Conservation (phyloP, 805 yeast genomes). For the Monosporozyma servazzii region DNA sequence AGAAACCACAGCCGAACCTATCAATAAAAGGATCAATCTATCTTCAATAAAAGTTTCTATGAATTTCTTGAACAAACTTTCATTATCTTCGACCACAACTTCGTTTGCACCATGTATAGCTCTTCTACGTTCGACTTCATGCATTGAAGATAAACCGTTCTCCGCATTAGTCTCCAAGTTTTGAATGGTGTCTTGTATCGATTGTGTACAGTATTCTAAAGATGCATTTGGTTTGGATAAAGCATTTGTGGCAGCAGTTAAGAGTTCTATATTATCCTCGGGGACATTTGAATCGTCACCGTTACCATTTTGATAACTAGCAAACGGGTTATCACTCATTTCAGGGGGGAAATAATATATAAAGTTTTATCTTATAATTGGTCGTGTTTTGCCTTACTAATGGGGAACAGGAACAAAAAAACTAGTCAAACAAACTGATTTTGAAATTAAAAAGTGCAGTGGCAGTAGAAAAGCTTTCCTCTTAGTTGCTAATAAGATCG, state of each 20-base stretch:
- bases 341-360: background rate
- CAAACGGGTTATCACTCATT: conserved; percentile 32
- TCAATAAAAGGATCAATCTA: conserved; percentile 78
- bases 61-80: conserved; percentile 60
- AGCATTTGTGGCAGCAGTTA: conserved; percentile 15
- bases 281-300: conserved; percentile 1
- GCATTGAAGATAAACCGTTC: conserved; percentile 56
- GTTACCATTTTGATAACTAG: conserved; percentile 1
- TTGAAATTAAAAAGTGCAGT: background rate
- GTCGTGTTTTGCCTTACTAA: background rate
- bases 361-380: background rate
- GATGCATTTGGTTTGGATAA: conserved; percentile 44
- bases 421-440: background rate
- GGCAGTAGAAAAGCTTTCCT: background rate
- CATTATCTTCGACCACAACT: conserved; percentile 66
- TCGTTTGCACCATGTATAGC: conserved; percentile 76
- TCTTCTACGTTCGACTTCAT: conserved; percentile 65
- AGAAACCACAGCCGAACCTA: conserved; percentile 82
- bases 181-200: conserved; percentile 55
- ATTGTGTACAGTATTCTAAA: conserved; percentile 47
- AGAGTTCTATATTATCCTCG: conserved; percentile 5
- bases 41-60: conserved; percentile 76
- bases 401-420: background rate
- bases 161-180: conserved; percentile 53
- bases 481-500: background rate